Evolutionary conservation across 1,284 basidiomycete species (phyloP), one percentile per base, ranked within the genome.

Genomic region (Sphaerobolus stellatus): DNA sequence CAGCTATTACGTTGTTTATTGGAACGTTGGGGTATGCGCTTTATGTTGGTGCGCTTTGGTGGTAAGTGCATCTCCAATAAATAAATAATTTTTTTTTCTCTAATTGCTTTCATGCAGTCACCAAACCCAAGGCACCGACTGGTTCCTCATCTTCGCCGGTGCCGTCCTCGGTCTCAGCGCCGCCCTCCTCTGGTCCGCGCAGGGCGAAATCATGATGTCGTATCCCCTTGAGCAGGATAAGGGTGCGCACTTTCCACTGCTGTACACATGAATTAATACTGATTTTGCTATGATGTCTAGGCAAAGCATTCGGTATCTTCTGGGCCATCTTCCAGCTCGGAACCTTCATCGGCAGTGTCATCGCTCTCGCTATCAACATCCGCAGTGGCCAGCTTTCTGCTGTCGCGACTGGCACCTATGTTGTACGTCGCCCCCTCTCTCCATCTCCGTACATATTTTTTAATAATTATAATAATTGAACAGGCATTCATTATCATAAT

Each of bases 101-200:
- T 20, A 14, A 4, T n/a, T 14, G 20, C 13, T 14, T 47, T 22
- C 16, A 11, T 24, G 11, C 24, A 54, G 52, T 28, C 36, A 48
- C 28, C 52, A 54, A 49, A 54, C 52, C 1, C 45, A 47, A 24
- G 27, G 27, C 25, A 49, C 13, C 29, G 28, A 63, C 40, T 67
- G 64, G 62, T 71, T 70, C 47, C 66, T 69, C 57, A 73, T 76
- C 36, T 69, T 71, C 27, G 68, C 74, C 2, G 75, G 75, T 6
- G 74, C 73, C 20, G 65, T 77, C 40, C 69, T 78, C 9, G 77
- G 77, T 33, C 55, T 74, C 13, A 75, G 73, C 52, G 77, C 77
- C 13, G 71, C 70, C 13, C 64, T 77, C 5, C 64, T 78, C 4
- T 74, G 72, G 72, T 67, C 72, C 4, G 68, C 70, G 1, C 75